phyloP scores from a whole-genome alignment of 1,284 basidiomycete species.

The Anthracocystis panici-leucophaei region DNA sequence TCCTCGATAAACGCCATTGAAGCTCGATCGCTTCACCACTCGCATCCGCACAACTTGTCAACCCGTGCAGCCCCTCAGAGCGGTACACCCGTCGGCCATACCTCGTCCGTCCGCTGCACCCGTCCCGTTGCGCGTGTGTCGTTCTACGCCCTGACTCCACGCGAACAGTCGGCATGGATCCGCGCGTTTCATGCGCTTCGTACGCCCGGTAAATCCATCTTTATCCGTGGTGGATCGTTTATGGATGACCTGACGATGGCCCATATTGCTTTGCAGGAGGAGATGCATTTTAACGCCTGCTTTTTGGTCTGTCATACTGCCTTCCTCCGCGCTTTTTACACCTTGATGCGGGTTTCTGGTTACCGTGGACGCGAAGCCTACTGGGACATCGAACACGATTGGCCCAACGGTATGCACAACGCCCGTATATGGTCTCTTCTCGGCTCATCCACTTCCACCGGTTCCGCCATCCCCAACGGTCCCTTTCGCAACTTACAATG shows the following conservation, averaged over 20 bases:
- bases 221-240: slow-evolving; percentile 23
- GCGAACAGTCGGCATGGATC: slow-evolving; percentile 27
- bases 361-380: slow-evolving; percentile 37
- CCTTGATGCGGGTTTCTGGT: slow-evolving; percentile 28
- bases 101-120: slow-evolving; percentile 31
- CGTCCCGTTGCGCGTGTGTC: slow-evolving; percentile 31
- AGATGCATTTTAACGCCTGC: slow-evolving; percentile 47
- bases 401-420: slow-evolving; percentile 11
- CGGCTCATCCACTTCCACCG: slow-evolving; percentile 17
- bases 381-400: slow-evolving; percentile 37
- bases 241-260: slow-evolving; percentile 43
- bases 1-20: slow-evolving; percentile 15
- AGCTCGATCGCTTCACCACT: background rate
- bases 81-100: background rate
- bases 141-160: slow-evolving; percentile 20
- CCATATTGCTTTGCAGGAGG: slow-evolving; percentile 36
- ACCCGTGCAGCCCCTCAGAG: background rate
- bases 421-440: slow-evolving; percentile 13
- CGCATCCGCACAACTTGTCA: background rate
- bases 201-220: slow-evolving; percentile 25
- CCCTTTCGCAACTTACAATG: slow-evolving; percentile 14
- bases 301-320: slow-evolving; percentile 39
- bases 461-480: slow-evolving; percentile 34
- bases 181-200: slow-evolving; percentile 6
- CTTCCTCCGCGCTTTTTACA: slow-evolving; percentile 34